Conservation (phyloP, 768 basidiomycete species). For the Dioszegia aurantiaca region DNA sequence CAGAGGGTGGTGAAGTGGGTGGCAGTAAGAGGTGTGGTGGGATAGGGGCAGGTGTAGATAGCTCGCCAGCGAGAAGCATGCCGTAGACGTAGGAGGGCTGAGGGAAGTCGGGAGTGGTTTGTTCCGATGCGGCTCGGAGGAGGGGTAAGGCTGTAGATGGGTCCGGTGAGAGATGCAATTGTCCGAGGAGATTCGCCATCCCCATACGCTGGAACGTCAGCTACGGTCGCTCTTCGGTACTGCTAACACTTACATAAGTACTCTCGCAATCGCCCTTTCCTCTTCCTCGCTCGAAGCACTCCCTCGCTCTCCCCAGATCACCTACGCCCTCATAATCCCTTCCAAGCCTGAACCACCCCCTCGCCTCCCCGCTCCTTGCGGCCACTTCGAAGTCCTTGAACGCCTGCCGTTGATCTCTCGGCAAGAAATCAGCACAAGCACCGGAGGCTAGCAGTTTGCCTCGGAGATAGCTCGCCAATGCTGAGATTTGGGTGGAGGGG, state of each 20-base stretch:
- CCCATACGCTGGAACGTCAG: conserved; percentile 68
- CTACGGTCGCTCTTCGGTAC: not conserved
- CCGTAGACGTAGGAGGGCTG: conserved; percentile 68
- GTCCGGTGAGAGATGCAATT: conserved; percentile 65
- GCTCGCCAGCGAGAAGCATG: conserved; percentile 80
- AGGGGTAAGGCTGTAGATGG: conserved; percentile 65
- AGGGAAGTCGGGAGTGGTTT: conserved; percentile 70
- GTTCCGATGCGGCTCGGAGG: conserved; percentile 71
- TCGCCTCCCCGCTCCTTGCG: conserved; percentile 69
- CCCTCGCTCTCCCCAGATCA: conserved; percentile 68
- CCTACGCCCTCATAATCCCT: conserved; percentile 84
- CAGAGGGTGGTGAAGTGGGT: conserved; percentile 52
- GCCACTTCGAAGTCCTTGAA: conserved; percentile 87
- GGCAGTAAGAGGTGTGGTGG: conserved; percentile 59
- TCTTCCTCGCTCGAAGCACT: conserved; percentile 82
- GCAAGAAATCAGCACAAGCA: conserved; percentile 57
- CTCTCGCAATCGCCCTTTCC: conserved; percentile 72
- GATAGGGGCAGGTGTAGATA: conserved; percentile 62
- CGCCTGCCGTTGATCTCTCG: conserved; percentile 69
- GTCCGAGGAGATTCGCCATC: conserved; percentile 86
- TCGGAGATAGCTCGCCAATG: conserved; percentile 73
- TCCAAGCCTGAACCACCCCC: conserved; percentile 90
- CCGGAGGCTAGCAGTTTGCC: conserved; percentile 73
- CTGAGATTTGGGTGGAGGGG: conserved; percentile 55
- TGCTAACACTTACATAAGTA: conserved; percentile 64